phyloP scores from a whole-genome alignment of 2,329 filamentous ascomycete species.

The Lomentospora prolificans region DNA sequence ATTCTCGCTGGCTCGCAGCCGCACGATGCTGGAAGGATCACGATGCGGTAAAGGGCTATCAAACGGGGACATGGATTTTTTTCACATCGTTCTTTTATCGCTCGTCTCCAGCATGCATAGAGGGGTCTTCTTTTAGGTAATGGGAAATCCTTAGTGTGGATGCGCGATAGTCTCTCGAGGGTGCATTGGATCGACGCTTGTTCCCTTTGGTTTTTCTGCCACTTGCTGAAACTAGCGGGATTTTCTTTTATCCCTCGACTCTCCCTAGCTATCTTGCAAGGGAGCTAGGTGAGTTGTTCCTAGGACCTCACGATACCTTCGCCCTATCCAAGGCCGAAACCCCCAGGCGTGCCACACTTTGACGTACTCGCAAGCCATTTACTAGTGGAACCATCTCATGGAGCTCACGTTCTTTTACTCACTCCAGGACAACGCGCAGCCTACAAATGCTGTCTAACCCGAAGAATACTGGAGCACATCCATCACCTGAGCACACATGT shows the following conservation, averaged over 20 bases:
- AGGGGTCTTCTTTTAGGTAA: not conserved
- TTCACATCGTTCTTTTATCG: not conserved
- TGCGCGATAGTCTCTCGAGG: not conserved
- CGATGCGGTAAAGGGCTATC: not conserved
- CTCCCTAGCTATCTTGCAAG: not conserved
- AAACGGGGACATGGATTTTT: not conserved
- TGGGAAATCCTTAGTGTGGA: not conserved
- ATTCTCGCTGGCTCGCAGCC: not conserved
- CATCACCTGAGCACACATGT: too few species aligned
- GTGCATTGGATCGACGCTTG: not conserved
- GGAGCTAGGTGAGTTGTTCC: not conserved
- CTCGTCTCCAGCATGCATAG: not conserved
- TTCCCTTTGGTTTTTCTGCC: not conserved
- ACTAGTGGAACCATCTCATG: too few species aligned
- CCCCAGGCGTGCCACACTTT: too few species aligned
- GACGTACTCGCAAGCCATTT: too few species aligned
- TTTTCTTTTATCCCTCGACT: not conserved
- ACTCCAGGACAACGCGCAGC: too few species aligned
- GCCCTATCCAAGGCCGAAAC: too few species aligned
- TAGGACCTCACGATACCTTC: not conserved
- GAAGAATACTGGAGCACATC: too few species aligned
- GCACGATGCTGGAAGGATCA: not conserved
- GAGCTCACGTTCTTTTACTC: too few species aligned
- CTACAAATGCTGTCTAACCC: too few species aligned
- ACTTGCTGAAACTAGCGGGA: not conserved